Percentiles rank a stretch among this genome's conserved stretches.
Evolutionary conservation across 768 basidiomycete genomes (phyloP).

Genomic region (Leccinum subgranulosum): DNA sequence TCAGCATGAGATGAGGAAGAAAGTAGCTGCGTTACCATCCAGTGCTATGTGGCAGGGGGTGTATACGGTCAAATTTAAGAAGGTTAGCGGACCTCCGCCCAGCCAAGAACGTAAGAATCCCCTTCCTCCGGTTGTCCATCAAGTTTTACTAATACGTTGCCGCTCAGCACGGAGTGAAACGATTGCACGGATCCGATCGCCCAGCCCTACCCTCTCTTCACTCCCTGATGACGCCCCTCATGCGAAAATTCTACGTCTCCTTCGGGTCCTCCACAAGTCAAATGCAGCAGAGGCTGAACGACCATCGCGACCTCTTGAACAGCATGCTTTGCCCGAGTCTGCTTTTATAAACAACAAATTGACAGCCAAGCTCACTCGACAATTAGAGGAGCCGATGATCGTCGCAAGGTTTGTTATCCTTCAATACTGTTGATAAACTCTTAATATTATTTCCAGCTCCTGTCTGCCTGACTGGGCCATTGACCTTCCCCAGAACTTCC

Average conservation of each 20-base stretch:
- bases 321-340: constrained; percentile 66
- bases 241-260: constrained; percentile 85
- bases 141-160: constrained; percentile 17
- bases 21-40: constrained; percentile 56
- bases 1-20: constrained; percentile 82
- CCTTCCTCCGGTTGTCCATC: not conserved
- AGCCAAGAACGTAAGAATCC: constrained; percentile 52
- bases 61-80: constrained; percentile 91
- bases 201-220: constrained; percentile 68
- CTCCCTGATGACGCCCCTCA: constrained; percentile 82
- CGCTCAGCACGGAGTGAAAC: constrained; percentile 34
- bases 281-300: constrained; percentile 73
- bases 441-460: constrained; percentile 49
- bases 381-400: constrained; percentile 98
- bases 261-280: constrained; percentile 82
- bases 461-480: constrained; percentile 97
- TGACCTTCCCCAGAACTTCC: constrained; percentile 94
- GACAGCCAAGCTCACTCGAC: constrained; percentile 95
- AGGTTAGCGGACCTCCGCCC: constrained; percentile 79
- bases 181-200: constrained; percentile 54
- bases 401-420: constrained; percentile 75
- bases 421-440: not conserved
- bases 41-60: constrained; percentile 86
- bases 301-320: constrained; percentile 43
- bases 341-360: constrained; percentile 97